Base-by-base conservation (phyloP, 257 asterid genomes). In the Nicotiana noctiflora region DNA sequence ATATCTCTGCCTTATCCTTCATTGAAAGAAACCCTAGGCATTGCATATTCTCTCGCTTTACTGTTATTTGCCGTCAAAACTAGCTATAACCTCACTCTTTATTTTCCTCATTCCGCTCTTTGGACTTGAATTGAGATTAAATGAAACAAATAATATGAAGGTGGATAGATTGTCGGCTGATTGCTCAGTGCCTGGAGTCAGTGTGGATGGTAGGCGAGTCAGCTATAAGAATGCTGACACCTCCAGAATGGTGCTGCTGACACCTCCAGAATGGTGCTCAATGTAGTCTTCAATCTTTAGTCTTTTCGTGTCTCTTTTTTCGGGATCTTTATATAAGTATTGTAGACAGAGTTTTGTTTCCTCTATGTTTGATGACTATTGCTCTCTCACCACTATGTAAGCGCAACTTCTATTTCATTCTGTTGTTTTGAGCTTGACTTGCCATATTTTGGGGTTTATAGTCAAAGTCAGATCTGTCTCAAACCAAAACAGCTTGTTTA, bases 121-220 rank as follows among this genome's bases (percentile, higher is more conserved):
- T 40, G 76, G 19, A 68, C 32, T 68, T 11, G 14, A 68, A 68
- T 40, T 68, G 76, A 68, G 56, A 68, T 40, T 40, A 55, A 68
- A 40, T 12, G 12, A 40, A 68, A 6, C 32, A 44, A 68, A 19
- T 68, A 37, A 11, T 67, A 32, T 32, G 31, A 40, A 5, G 55
- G 56, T 4, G 55, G 19, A 27, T 67, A 34, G 18, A 55, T 68
- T 40, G 76, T 68, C n/a, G n/a, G 76, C 76, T 12, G 56, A 40
- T 68, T 37, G 21, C 76, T 68, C 76, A 40, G 18, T 37, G 76
- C 76, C 76, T 68, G n/a, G 56, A 37, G 76, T 68, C 19, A 37
- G 76, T 18, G 29, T 68, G 56, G 76, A 68, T 66, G 27, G 75
- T 66, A 51, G 56, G 12, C 14, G 31, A 67, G 53, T 49, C 15